These are phyloP conservation scores for Sugiyamaella floridensis DNA, from an alignment of 805 yeast genomes.

Conservation along the genomic window DNA sequence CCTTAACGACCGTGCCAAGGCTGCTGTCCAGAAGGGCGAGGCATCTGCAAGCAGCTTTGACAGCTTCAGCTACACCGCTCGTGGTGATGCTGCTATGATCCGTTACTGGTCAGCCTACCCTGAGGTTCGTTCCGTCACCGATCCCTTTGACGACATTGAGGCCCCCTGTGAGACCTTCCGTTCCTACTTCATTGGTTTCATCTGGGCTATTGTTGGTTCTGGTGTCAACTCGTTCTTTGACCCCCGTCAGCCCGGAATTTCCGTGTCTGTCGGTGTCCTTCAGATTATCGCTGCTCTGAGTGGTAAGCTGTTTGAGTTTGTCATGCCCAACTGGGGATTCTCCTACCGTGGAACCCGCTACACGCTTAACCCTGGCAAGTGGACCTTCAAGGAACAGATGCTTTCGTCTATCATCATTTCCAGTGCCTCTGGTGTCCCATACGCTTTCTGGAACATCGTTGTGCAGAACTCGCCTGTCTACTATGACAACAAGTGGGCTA, in stretches of 20 bases:
- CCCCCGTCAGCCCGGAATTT: conserved; percentile 46
- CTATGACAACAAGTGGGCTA: conserved; percentile 27
- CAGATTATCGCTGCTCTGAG: conserved; percentile 45
- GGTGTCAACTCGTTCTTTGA: conserved; percentile 51
- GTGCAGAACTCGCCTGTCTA: conserved; percentile 16
- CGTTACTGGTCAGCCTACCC: conserved; percentile 46
- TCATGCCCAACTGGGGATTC: conserved; percentile 44
- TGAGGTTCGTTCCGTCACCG: conserved; percentile 50
- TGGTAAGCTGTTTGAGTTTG: conserved; percentile 37
- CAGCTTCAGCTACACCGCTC: conserved; percentile 22
- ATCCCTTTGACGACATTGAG: conserved; percentile 43
- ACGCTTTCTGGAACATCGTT: conserved; percentile 15
- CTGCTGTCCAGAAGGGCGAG: conserved; percentile 24
- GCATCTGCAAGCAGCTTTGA: conserved; percentile 11
- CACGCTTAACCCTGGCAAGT: conserved; percentile 52
- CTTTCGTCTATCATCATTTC: conserved; percentile 37
- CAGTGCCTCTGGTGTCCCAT: conserved; percentile 1
- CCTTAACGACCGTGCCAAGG: conserved; percentile 32
- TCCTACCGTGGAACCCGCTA: conserved; percentile 35
- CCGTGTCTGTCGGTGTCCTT: conserved; percentile 37
- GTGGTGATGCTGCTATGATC: conserved; percentile 36
- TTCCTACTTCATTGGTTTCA: conserved; percentile 30
- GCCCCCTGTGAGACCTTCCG: conserved; percentile 44
- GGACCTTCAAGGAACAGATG: conserved; percentile 60
- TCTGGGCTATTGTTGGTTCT: conserved; percentile 46